Base-by-base conservation (phyloP, 257 asterid species). In the Galeopsis tetrahit region DNA sequence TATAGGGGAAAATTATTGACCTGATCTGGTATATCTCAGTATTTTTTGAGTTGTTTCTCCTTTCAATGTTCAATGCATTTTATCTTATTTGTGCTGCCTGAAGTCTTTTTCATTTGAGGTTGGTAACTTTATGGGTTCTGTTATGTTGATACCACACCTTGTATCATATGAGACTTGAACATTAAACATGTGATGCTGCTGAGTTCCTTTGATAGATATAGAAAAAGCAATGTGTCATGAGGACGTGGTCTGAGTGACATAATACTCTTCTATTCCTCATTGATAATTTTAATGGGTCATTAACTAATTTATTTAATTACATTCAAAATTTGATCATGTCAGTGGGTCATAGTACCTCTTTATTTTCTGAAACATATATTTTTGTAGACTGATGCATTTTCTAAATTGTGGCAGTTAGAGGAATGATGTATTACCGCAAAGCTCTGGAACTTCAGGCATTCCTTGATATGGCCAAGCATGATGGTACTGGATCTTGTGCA, bases 401-500 rank as follows among this genome's bases (percentile, higher is more conserved):
- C 49, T 58, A 36, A 56, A 72, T 69, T 62, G 62, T 69, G 78
- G 34, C 91, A 95, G 99, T 95, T 55, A 83, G 99, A 79, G 99
- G 99, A 74, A 95, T 95, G 99, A 95, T 95, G 99, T 95, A 95
- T 75, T 95, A 95, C 75, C 97, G 99, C 72, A 92, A 82, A 87
- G 99, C 99, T 73, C 85, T 95, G 10, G 98, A 92, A 77, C 99
- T 95, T 78, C 99, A 95, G 81, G 94, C 98, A 39, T 95, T 95
- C 84, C 98, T 92, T 73, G 99, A 95, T 84, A 95, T 95, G 99
- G 99, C 99, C 77, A 84, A 90, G 85, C 91, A 95, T 86, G 99
- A 92, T 63, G 99, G 99, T 95, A 88, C 44, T 69, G 13, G 31
- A 63, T 77, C 77, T 70, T 68, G 48, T 31, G 42, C 77, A n/a